These are phyloP conservation scores for Termitomyces sp. DNA, from an alignment of 768 basidiomycete species.

Conservation along the genomic window DNA sequence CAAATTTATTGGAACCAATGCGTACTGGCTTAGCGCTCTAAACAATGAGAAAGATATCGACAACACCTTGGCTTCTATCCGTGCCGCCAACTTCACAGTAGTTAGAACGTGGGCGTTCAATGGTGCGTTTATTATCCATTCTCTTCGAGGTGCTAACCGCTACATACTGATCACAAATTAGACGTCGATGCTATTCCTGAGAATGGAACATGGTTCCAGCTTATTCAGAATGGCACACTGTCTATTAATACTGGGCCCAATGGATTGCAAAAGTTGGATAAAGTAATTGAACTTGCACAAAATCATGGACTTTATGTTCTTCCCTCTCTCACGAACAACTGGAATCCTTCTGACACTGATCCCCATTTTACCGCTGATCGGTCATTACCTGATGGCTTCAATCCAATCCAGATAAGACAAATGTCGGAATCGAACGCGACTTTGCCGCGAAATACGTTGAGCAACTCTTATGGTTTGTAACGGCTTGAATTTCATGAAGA, in stretches of 20 bases:
- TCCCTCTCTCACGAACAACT: constrained; percentile 56
- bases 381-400: constrained; percentile 33
- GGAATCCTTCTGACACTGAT: constrained; percentile 27
- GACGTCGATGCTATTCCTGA: constrained; percentile 48
- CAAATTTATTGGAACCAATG: constrained; percentile 44
- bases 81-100: constrained; percentile 48
- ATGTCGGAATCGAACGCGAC: constrained; percentile 16
- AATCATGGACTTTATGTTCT: constrained; percentile 47
- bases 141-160: not conserved
- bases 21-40: constrained; percentile 59
- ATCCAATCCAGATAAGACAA: constrained; percentile 30
- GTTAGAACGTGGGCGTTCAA: constrained; percentile 73
- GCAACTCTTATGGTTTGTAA: constrained; percentile 53
- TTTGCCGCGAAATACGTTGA: constrained; percentile 44
- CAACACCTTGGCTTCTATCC: constrained; percentile 51
- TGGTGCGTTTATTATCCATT: constrained; percentile 29
- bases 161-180: constrained; percentile 10
- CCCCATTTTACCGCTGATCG: not conserved
- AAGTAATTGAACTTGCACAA: constrained; percentile 47
- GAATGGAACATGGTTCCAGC: constrained; percentile 62
- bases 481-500: not conserved
- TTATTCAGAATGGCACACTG: constrained; percentile 46
- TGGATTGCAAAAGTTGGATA: constrained; percentile 60
- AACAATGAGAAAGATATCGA: constrained; percentile 53
- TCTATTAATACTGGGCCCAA: constrained; percentile 55